Conservation (phyloP, 805 yeast genomes). For the Yueomyces sp. region DNA sequence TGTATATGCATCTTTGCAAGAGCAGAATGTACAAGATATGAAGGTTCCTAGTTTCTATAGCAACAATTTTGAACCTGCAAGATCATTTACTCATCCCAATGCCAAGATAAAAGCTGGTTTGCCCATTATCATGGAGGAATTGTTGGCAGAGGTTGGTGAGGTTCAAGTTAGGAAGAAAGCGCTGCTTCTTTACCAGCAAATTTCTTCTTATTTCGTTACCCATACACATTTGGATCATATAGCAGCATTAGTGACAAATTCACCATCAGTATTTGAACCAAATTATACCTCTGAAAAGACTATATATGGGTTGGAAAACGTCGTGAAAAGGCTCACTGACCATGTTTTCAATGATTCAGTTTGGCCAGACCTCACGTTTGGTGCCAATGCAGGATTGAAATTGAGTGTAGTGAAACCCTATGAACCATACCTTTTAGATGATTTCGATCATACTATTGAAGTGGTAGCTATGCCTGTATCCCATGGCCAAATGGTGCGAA, state of each 20-base stretch:
- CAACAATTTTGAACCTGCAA: constrained; percentile 11
- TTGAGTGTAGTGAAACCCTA: constrained; percentile 3
- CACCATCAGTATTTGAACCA: constrained; percentile 31
- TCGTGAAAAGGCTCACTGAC: constrained; percentile 37
- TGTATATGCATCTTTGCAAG: constrained; percentile 4
- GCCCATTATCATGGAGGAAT: constrained; percentile 3
- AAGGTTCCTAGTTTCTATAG: constrained; percentile 9
- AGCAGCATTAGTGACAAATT: constrained; percentile 52
- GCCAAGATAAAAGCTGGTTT: constrained; percentile 8
- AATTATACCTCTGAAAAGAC: constrained; percentile 27
- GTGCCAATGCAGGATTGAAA: constrained; percentile 14
- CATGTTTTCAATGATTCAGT: constrained; percentile 59
- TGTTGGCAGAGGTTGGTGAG: background rate
- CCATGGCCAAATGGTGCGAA: constrained; percentile 28
- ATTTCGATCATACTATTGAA: constrained; percentile 11
- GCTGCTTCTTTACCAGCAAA: constrained; percentile 22
- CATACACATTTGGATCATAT: constrained; percentile 84
- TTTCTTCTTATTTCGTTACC: constrained; percentile 43
- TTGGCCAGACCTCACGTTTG: constrained; percentile 57
- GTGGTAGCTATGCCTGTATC: constrained; percentile 27
- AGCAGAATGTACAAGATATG: background rate
- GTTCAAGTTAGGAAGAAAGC: constrained; percentile 12
- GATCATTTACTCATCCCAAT: constrained; percentile 6
- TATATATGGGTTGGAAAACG: constrained; percentile 40
- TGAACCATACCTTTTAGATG: constrained; percentile 5